Evolutionary conservation across 1,284 basidiomycete genomes (phyloP), one percentile per base, ranked within the genome.

Genomic region (Apiotrichum gamsii): DNA sequence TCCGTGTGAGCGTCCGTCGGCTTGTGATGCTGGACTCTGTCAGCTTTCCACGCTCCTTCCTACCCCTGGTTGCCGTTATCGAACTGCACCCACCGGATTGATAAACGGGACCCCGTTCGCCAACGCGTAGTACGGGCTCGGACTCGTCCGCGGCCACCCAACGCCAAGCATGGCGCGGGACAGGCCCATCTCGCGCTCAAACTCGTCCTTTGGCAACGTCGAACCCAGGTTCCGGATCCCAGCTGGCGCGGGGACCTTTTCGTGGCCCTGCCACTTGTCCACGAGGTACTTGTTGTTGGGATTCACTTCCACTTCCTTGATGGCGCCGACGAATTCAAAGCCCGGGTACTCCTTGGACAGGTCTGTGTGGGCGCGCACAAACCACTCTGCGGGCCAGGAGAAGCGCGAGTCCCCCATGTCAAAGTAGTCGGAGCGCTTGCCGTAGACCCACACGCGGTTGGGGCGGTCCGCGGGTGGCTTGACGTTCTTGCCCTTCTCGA

Each of bases 251-350:
- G 44, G 46, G 39, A 19, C 51, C 24, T 28, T 46, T 33, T n/a
- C 39, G 14, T 24, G 15, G 20, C 45, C 43, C 20, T 48, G 40
- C 8, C 57, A 25, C 29, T 51, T 43, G 44, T 61, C 59, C 8
- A 28, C 11, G 25, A 6, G 11, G 25, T 28, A 28, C 11, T 28
- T 28, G 25, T 11, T 28, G 25, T 28, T 28, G 6, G 6, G 8
- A 6, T 6, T 11, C 8, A 6, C 11, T 28, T 28, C 25, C 8
- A 28, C 25, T n/a, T n/a, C n/a, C 21, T 36, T 40, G 33, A 52
- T 54, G 19, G 49, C 51, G n/a, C 45, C 54, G 0, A 59, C 56
- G 38, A 61, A 61, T 43, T 61, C 53, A 23, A 61, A 57, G 20
- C 54, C 57, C 2, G 55, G 54, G 40, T 56, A 61, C 43, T 59